Evolutionary conservation across 2,329 filamentous ascomycete genomes (phyloP).

Genomic region (Magnaporthiopsis rhizophila): DNA sequence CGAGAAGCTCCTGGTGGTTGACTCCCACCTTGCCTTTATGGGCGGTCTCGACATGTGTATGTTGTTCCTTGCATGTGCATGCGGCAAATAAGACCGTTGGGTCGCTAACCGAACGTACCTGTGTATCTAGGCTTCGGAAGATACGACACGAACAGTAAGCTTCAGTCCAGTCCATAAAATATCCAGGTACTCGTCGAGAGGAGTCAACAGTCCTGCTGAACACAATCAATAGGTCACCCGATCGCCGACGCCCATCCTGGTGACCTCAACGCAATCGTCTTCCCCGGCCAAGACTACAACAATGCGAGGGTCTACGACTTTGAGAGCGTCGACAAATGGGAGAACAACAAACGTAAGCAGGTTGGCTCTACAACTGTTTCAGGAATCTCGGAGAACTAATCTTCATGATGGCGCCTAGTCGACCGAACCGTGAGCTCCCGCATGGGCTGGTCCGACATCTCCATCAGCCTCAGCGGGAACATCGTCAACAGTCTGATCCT

Average conservation of each 20-base stretch:
- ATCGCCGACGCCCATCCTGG: constrained; percentile 78
- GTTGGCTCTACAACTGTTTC: not conserved
- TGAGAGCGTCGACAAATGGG: constrained; percentile 66
- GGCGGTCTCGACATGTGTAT: constrained; percentile 76
- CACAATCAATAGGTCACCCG: constrained; percentile 47
- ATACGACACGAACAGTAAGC: constrained; percentile 71
- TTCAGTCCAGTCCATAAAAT: not conserved
- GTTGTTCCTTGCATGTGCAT: constrained; percentile 12
- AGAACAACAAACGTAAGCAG: constrained; percentile 64
- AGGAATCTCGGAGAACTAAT: not conserved
- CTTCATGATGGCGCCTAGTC: constrained; percentile 33
- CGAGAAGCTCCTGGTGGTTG: constrained; percentile 80
- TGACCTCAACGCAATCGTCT: constrained; percentile 67
- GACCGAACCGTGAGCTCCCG: constrained; percentile 70
- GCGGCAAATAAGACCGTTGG: not conserved
- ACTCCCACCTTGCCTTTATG: constrained; percentile 80
- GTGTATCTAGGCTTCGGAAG: constrained; percentile 58
- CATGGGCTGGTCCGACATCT: constrained; percentile 91
- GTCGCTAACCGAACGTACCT: not conserved
- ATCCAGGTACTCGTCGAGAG: not conserved
- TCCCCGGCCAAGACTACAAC: constrained; percentile 89
- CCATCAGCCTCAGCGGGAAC: constrained; percentile 65
- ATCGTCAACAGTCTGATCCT: constrained; percentile 66
- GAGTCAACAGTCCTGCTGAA: not conserved
- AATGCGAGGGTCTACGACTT: constrained; percentile 62